These are phyloP conservation scores for Stephania japonica DNA, from an alignment of 164 flowering plant genomes.

Conservation along the genomic window DNA sequence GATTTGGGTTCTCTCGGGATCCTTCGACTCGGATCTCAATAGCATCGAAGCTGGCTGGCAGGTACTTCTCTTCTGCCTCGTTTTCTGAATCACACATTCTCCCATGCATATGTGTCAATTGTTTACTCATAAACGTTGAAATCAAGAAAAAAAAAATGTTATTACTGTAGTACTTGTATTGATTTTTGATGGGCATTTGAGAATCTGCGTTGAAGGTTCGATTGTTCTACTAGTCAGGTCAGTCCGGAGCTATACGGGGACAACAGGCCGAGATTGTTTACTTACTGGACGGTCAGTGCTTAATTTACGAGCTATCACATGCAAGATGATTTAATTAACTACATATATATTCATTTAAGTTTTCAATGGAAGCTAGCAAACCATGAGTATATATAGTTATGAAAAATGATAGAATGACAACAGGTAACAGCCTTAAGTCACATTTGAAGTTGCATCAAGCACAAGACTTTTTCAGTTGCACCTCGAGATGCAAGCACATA, in stretches of 20 bases:
- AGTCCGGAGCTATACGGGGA: conserved; percentile 99
- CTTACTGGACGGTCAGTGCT: conserved; percentile 96
- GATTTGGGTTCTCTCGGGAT: conserved; percentile 87
- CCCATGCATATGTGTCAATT: too few relatives aligned
- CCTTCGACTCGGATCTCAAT: conserved; percentile 86
- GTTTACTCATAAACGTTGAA: not conserved
- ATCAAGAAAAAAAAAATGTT: not conserved
- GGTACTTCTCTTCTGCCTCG: conserved; percentile 45
- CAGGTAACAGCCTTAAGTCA: too few relatives aligned
- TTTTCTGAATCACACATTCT: conserved; percentile 4
- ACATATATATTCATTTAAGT: not conserved
- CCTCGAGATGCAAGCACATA: too few relatives aligned
- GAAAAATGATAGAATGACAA: too few relatives aligned
- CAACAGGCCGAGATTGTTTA: conserved; percentile 89
- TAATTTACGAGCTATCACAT: too few relatives aligned
- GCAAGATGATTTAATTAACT: conserved; percentile 10
- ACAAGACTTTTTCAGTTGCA: too few relatives aligned
- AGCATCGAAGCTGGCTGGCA: conserved; percentile 99
- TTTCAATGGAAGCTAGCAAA: not conserved
- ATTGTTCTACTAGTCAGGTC: conserved; percentile 94
- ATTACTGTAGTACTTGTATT: too few relatives aligned
- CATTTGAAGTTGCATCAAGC: too few relatives aligned
- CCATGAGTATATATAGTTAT: too few relatives aligned
- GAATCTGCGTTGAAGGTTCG: conserved; percentile 38
- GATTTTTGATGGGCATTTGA: not conserved